Percentiles rank a stretch among this genome's conserved stretches.
Evolutionary conservation across 192 early-diverging fungal genomes (phyloP).

Genomic region (Geosiphon pyriformis): DNA sequence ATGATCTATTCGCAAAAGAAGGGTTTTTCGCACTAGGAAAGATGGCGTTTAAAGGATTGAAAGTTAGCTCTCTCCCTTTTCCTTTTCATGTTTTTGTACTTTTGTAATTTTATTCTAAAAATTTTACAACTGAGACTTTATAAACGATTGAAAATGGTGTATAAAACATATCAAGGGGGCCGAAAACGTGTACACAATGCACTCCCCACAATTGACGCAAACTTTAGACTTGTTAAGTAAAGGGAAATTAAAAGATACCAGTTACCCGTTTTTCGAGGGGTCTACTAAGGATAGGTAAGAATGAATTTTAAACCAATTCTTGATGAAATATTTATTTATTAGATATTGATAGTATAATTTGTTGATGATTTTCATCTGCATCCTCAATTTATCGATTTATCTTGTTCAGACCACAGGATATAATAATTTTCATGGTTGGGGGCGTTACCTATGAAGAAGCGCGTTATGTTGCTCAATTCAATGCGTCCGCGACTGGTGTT

Average conservation of each 20-base stretch:
- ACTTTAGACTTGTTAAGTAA: slow-evolving; percentile 76
- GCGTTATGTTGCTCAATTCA: slow-evolving; percentile 77
- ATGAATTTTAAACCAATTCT: neutral
- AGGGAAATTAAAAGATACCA: slow-evolving; percentile 68
- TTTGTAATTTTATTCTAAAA: neutral
- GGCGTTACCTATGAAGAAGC: slow-evolving; percentile 95
- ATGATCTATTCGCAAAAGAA: slow-evolving; percentile 85
- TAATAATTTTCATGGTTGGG: slow-evolving; percentile 94
- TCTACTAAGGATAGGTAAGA: slow-evolving; percentile 48
- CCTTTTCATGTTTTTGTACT: neutral
- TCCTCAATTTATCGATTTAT: slow-evolving; percentile 11
- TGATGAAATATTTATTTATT: neutral
- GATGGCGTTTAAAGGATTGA: slow-evolving; percentile 90
- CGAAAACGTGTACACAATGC: slow-evolving; percentile 98
- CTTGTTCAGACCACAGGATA: slow-evolving; percentile 75
- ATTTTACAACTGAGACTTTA: too few relatives aligned
- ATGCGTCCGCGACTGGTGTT: slow-evolving; percentile 68
- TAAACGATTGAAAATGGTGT: too few relatives aligned
- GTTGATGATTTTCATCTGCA: too few relatives aligned
- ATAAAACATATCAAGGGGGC: slow-evolving; percentile 56
- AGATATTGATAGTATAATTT: neutral
- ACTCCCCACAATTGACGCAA: slow-evolving; percentile 77
- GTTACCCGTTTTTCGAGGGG: slow-evolving; percentile 76
- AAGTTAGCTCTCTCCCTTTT: slow-evolving; percentile 41
- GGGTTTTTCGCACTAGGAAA: slow-evolving; percentile 79